phyloP scores from a whole-genome alignment of 495 filamentous ascomycete species.

The Podospora sp. region DNA sequence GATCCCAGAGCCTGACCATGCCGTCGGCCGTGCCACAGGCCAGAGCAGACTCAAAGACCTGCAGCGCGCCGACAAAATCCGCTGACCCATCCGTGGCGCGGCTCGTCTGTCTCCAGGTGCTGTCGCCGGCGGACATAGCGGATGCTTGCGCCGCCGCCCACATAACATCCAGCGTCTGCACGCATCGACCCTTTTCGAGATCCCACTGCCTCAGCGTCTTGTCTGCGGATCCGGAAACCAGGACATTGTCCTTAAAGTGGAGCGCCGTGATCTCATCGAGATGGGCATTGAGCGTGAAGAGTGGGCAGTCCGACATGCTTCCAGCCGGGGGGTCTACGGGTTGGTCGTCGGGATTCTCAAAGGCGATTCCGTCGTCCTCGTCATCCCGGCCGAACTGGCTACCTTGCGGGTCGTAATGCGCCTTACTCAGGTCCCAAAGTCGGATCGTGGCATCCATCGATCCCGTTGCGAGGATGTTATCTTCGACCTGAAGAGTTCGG shows the following conservation, averaged over 20 bases:
- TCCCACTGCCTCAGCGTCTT: slow-evolving; percentile 99
- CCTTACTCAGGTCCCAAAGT: slow-evolving; percentile 82
- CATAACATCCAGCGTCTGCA: slow-evolving; percentile 97
- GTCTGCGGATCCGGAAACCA: slow-evolving; percentile 94
- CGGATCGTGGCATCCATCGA: slow-evolving; percentile 95
- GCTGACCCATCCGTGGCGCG: slow-evolving; percentile 65
- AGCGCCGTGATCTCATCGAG: slow-evolving; percentile 94
- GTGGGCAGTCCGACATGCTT: slow-evolving; percentile 81
- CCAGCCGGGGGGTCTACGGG: slow-evolving; percentile 64
- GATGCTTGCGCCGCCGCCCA: slow-evolving; percentile 96
- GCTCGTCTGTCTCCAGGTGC: slow-evolving; percentile 57
- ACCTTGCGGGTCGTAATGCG: slow-evolving; percentile 61
- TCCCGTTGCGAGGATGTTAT: slow-evolving; percentile 93
- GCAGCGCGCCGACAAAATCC: slow-evolving; percentile 92
- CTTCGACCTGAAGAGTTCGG: slow-evolving; percentile 88
- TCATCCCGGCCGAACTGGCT: slow-evolving; percentile 68
- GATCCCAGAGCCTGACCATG: slow-evolving; percentile 97
- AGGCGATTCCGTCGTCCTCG: slow-evolving; percentile 62
- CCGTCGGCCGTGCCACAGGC: slow-evolving; percentile 98
- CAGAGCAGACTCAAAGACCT: slow-evolving; percentile 95
- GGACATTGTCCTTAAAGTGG: slow-evolving; percentile 81
- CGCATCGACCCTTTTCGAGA: slow-evolving; percentile 89
- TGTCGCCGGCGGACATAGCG: slow-evolving; percentile 58
- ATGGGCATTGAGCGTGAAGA: slow-evolving; percentile 87
- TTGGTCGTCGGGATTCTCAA: slow-evolving; percentile 61